These are phyloP conservation scores for Camelina hispida DNA, from an alignment of 345 rosid genomes.

Conservation along the genomic window DNA sequence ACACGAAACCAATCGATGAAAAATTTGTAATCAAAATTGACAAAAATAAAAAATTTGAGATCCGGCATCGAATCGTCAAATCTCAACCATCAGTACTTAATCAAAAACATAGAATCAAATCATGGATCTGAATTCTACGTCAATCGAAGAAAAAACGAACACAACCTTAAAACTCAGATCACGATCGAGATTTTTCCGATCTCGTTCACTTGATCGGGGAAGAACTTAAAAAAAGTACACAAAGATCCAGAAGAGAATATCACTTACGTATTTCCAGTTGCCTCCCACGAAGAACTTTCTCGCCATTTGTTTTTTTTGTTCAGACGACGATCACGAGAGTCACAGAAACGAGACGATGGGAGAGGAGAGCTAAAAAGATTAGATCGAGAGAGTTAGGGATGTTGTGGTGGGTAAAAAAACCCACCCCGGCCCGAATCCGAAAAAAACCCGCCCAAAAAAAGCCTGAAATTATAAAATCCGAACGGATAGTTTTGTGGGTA, in stretches of 20 bases:
- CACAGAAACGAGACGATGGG: background rate
- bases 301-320: slow-evolving; percentile 51
- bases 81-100: slow-evolving; percentile 4
- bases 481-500: too few relatives aligned
- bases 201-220: slow-evolving; percentile 11
- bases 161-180: background rate
- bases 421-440: too few relatives aligned
- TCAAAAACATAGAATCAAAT: background rate
- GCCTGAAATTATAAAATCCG: too few relatives aligned
- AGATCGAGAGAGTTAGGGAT: slow-evolving; percentile 31
- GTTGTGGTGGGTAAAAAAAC: too few relatives aligned
- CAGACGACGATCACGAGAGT: slow-evolving; percentile 42
- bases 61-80: slow-evolving; percentile 10
- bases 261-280: slow-evolving; percentile 95
- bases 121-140: slow-evolving; percentile 5
- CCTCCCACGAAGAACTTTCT: slow-evolving; percentile 94
- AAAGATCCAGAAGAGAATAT: slow-evolving; percentile 1
- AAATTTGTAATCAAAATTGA: background rate
- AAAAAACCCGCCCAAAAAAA: too few relatives aligned
- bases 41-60: background rate
- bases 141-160: background rate
- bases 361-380: slow-evolving; percentile 26
- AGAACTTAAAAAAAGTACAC: background rate
- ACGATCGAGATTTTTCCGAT: slow-evolving; percentile 4
- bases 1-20: background rate